phyloP scores from a whole-genome alignment of 805 yeast species.

The Saturnispora bothae region DNA sequence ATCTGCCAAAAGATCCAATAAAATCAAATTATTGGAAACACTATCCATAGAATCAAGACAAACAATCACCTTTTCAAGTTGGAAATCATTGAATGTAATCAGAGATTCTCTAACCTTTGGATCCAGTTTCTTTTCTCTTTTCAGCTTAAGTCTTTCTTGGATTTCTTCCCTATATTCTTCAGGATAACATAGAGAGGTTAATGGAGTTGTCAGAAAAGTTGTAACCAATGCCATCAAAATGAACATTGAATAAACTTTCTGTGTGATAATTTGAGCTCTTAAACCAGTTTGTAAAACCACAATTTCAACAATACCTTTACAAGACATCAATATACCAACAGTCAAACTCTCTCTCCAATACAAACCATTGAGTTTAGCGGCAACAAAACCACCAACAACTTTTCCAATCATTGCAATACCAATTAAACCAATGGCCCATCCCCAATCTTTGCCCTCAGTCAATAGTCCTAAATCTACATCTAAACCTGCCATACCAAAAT shows the following conservation, averaged over 20 bases:
- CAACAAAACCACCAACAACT: slow-evolving; percentile 53
- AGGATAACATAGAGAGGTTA: slow-evolving; percentile 55
- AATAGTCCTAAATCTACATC: slow-evolving; percentile 57
- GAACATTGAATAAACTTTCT: slow-evolving; percentile 66
- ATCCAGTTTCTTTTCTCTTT: slow-evolving; percentile 12
- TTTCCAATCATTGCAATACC: slow-evolving; percentile 60
- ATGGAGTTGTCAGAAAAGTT: slow-evolving; percentile 72
- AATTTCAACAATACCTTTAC: slow-evolving; percentile 82
- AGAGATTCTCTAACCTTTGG: slow-evolving; percentile 6
- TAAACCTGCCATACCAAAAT: slow-evolving; percentile 73
- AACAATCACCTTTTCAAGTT: slow-evolving; percentile 18
- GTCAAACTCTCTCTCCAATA: slow-evolving; percentile 65
- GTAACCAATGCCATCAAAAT: slow-evolving; percentile 73
- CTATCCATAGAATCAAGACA: slow-evolving; percentile 22
- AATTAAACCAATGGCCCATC: slow-evolving; percentile 57
- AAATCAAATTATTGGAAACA: slow-evolving; percentile 22
- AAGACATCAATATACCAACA: slow-evolving; percentile 76
- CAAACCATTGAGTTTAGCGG: slow-evolving; percentile 52
- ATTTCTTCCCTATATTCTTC: slow-evolving; percentile 45
- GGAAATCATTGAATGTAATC: slow-evolving; percentile 7
- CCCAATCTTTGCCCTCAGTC: slow-evolving; percentile 67
- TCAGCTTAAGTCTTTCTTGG: slow-evolving; percentile 20
- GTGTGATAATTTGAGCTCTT: slow-evolving; percentile 55
- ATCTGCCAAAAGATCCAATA: slow-evolving; percentile 21
- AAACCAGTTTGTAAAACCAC: slow-evolving; percentile 69